Conservation (phyloP, 306 rosid species). For the Castanea sativa region DNA sequence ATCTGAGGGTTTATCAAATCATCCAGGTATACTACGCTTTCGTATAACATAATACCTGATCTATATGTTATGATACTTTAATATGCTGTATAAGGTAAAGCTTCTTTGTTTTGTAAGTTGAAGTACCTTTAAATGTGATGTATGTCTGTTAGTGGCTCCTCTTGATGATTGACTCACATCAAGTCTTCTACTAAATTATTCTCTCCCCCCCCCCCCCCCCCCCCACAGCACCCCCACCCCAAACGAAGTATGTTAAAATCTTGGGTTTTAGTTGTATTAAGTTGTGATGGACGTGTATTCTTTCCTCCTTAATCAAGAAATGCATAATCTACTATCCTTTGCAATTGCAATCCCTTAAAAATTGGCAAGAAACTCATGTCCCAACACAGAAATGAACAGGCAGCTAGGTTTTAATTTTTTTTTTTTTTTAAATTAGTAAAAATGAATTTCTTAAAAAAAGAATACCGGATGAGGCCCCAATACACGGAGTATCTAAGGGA, state of each 20-base stretch:
- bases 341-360: not conserved
- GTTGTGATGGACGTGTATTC: not conserved
- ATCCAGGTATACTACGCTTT: constrained; percentile 58
- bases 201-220: no score
- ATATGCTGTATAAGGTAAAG: not conserved
- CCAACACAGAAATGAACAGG: not conserved
- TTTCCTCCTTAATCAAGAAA: not conserved
- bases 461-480: no score
- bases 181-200: not conserved
- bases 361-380: not conserved
- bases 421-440: no score
- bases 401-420: not conserved
- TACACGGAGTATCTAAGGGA: no score
- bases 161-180: not conserved
- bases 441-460: no score
- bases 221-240: no score
- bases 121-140: constrained; percentile 2
- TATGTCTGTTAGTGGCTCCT: not conserved
- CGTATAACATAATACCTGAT: not conserved
- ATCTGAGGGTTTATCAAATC: constrained; percentile 51
- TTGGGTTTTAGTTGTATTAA: not conserved
- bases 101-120: constrained; percentile 21
- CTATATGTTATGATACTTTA: constrained; percentile 4
- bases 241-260: not conserved
- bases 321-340: not conserved